phyloP scores from a whole-genome alignment of 176 grass and related monocot genomes.

The Oryza rufipogon region DNA sequence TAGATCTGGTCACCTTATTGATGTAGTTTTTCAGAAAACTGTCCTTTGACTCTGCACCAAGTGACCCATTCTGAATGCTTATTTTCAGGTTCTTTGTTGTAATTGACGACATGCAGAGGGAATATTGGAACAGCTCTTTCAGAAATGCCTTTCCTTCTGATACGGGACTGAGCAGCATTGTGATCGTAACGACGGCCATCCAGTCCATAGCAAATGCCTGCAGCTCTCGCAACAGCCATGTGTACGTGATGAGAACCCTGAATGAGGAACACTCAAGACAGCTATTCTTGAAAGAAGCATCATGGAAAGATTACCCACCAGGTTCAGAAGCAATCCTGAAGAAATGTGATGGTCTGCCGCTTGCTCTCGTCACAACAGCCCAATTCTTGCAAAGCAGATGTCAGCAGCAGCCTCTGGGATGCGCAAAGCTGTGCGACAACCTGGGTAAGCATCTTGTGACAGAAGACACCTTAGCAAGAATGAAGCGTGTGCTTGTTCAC shows the following conservation, averaged over 20 bases:
- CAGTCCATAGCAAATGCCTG: slow-evolving; percentile 18
- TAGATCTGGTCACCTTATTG: too few relatives aligned
- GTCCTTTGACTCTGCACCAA: too few relatives aligned
- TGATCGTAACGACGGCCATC: slow-evolving; percentile 14
- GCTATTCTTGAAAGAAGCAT: slow-evolving; percentile 8
- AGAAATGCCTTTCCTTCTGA: slow-evolving; percentile 5
- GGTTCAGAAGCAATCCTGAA: slow-evolving; percentile 6
- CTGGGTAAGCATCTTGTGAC: background rate
- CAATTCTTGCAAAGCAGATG: background rate
- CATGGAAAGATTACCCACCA: background rate
- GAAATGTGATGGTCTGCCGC: background rate
- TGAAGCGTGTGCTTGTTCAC: background rate
- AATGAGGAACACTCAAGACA: background rate
- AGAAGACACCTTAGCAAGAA: slow-evolving; percentile 1
- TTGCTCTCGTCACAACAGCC: slow-evolving; percentile 16
- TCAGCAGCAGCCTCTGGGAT: background rate
- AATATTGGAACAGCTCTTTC: background rate
- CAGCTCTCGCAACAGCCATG: slow-evolving; percentile 4
- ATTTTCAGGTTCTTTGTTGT: slow-evolving; percentile 7
- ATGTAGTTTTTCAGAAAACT: too few relatives aligned
- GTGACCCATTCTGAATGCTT: too few relatives aligned
- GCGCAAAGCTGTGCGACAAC: too few relatives aligned
- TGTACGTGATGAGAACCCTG: slow-evolving; percentile 1
- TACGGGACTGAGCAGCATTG: background rate
- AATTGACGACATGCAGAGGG: slow-evolving; percentile 13